These are phyloP conservation scores for Aspergillus baeticus DNA, from an alignment of 495 filamentous ascomycete genomes.

Conservation along the genomic window DNA sequence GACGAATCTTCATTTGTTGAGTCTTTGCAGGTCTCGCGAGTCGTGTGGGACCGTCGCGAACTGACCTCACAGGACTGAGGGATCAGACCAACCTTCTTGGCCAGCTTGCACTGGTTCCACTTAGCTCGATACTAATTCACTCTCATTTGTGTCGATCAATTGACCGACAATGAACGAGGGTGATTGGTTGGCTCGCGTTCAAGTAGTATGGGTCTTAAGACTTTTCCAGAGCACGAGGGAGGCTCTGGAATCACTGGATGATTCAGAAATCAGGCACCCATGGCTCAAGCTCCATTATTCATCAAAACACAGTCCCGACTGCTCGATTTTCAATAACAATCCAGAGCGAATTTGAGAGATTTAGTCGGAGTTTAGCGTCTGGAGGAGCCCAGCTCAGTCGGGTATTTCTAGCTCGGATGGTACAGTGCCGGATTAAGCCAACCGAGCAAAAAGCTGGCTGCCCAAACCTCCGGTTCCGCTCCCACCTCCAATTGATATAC, in stretches of 20 bases:
- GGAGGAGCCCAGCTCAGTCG: neutral
- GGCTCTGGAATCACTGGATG: too few species aligned
- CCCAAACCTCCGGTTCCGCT: too few species aligned
- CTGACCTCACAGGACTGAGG: neutral
- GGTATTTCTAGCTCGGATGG: neutral
- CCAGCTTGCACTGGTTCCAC: neutral
- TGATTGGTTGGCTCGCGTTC: too few species aligned
- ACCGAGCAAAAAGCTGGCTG: too few species aligned
- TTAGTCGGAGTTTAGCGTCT: constrained; percentile 4
- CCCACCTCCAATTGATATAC: neutral
- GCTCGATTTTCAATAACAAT: too few species aligned
- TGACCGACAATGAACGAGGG: neutral
- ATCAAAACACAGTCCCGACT: too few species aligned
- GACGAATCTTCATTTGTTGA: constrained; percentile 3
- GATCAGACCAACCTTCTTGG: constrained; percentile 8
- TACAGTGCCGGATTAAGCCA: too few species aligned
- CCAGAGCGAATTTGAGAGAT: neutral
- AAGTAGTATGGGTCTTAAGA: too few species aligned
- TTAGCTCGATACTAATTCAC: neutral
- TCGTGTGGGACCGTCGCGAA: neutral
- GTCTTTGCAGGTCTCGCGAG: neutral
- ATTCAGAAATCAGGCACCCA: too few species aligned
- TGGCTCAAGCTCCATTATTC: too few species aligned
- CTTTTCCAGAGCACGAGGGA: too few species aligned
- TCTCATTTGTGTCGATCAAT: neutral